Percentiles rank a stretch among this genome's conserved stretches.
Conservation (phyloP, 805 yeast species). For the Hanseniaspora osmophila region DNA sequence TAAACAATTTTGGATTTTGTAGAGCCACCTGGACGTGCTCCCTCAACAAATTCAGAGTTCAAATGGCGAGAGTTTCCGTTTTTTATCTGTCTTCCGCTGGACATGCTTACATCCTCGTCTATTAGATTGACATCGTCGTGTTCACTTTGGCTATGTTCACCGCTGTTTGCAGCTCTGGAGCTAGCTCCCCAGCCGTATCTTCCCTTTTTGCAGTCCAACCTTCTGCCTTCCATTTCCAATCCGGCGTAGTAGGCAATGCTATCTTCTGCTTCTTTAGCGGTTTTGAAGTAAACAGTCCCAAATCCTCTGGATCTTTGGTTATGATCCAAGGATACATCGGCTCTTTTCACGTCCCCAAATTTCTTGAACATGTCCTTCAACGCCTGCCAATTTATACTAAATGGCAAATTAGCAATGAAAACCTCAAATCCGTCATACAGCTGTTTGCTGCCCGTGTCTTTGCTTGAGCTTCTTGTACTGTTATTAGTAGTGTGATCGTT, state of each 20-base stretch:
- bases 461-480: conserved; percentile 7
- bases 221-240: conserved; percentile 59
- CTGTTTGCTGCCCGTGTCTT: conserved; percentile 4
- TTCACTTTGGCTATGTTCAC: neutral
- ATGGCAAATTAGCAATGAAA: conserved; percentile 74
- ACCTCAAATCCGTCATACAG: conserved; percentile 31
- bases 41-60: conserved; percentile 44
- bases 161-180: neutral
- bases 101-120: no score
- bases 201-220: conserved; percentile 70
- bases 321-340: conserved; percentile 55
- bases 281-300: conserved; percentile 64
- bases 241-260: conserved; percentile 65
- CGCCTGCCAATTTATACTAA: conserved; percentile 68
- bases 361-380: conserved; percentile 71
- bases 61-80: neutral
- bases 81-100: neutral
- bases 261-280: conserved; percentile 49
- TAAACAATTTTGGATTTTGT: conserved; percentile 46
- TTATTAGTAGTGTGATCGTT: conserved; percentile 4
- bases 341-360: conserved; percentile 67
- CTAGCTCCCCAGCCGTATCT: conserved; percentile 17
- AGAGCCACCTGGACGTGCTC: conserved; percentile 44
- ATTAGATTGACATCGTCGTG: neutral
- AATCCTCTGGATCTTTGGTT: conserved; percentile 74